phyloP scores from a whole-genome alignment of 768 basidiomycete species.

The Leccinum sublutescens region DNA sequence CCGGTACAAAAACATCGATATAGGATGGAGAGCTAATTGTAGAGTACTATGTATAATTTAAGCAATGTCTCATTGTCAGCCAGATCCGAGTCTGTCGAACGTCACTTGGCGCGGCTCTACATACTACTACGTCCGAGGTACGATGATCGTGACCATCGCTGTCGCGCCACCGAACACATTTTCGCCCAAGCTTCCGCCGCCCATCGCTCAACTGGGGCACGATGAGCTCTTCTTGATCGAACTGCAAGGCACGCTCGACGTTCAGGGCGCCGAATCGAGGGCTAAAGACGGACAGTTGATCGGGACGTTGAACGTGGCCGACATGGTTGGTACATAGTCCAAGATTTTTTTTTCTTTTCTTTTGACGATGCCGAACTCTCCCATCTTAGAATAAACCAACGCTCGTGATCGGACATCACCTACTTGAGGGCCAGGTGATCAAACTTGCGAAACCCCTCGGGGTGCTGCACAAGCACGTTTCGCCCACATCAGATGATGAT shows the following conservation, averaged over 20 bases:
- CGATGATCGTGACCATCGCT: conserved; percentile 67
- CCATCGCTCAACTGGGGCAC: conserved; percentile 70
- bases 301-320: conserved; percentile 70
- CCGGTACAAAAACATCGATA: conserved; percentile 1
- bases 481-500: neutral
- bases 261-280: conserved; percentile 50
- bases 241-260: conserved; percentile 79
- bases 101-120: too few relatives aligned
- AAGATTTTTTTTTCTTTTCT: neutral
- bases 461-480: conserved; percentile 50
- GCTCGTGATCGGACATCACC: conserved; percentile 81
- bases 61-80: too few relatives aligned
- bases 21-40: too few relatives aligned
- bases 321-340: conserved; percentile 44
- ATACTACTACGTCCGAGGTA: too few relatives aligned
- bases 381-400: conserved; percentile 63
- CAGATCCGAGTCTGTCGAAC: too few relatives aligned
- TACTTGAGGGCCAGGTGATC: conserved; percentile 84
- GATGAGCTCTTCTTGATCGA: conserved; percentile 84
- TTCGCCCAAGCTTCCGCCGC: conserved; percentile 51
- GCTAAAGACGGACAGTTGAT: conserved; percentile 71
- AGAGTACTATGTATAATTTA: too few relatives aligned
- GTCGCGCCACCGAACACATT: conserved; percentile 35
- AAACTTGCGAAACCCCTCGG: conserved; percentile 79
- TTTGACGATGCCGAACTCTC: neutral